phyloP scores from a whole-genome alignment of 768 basidiomycete genomes.

The Lentinula lateritia region DNA sequence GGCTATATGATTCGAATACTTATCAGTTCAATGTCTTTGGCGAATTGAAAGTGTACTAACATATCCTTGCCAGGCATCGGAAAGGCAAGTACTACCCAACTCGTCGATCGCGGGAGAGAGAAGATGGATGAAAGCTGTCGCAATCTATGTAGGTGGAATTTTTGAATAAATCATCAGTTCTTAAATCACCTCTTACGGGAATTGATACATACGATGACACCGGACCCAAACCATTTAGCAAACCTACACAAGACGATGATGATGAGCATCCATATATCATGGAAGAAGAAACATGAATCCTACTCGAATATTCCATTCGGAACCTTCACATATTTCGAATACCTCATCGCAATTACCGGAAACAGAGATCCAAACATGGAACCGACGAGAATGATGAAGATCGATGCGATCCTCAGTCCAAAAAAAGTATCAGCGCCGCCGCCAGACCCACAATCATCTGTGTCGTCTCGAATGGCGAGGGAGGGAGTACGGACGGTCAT shows the following conservation, averaged over 20 bases:
- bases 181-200: no score
- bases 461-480: not conserved
- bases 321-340: constrained; percentile 28
- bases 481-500: not conserved
- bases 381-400: constrained; percentile 49
- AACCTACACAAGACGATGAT: constrained; percentile 40
- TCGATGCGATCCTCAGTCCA: constrained; percentile 42
- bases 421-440: constrained; percentile 33
- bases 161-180: not conserved
- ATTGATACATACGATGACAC: constrained; percentile 61
- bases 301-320: constrained; percentile 49
- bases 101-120: constrained; percentile 70
- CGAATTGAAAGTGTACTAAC: constrained; percentile 35
- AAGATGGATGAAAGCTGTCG: constrained; percentile 85
- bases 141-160: constrained; percentile 46
- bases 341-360: constrained; percentile 42
- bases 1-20: constrained; percentile 40
- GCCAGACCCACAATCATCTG: constrained; percentile 29
- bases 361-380: constrained; percentile 47
- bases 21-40: not conserved
- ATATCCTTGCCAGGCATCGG: constrained; percentile 65
- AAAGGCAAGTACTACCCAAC: constrained; percentile 65
- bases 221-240: constrained; percentile 88
- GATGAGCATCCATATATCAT: not conserved
- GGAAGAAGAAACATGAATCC: constrained; percentile 7